These are phyloP conservation scores for Fraxinus ornus DNA, from an alignment of 305 asterid species.

Conservation along the genomic window DNA sequence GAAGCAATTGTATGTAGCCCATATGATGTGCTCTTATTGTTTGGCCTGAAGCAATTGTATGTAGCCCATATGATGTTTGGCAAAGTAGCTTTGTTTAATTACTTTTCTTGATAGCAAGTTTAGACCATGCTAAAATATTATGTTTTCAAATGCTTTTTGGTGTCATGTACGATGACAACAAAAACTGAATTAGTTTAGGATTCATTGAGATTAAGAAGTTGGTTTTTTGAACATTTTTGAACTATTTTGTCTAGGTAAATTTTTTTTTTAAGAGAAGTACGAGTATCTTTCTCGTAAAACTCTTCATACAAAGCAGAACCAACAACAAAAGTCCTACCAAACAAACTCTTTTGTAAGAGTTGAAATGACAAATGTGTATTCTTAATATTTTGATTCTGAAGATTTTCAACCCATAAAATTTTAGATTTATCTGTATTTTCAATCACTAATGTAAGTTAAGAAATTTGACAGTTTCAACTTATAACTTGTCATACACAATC, in stretches of 20 bases:
- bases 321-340: too few relatives aligned
- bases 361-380: not conserved
- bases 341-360: not conserved
- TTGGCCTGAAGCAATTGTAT: too few relatives aligned
- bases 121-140: not conserved
- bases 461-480: not conserved
- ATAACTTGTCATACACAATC: not conserved
- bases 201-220: not conserved
- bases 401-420: not conserved
- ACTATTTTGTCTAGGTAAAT: too few relatives aligned
- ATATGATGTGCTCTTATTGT: too few relatives aligned
- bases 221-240: not conserved
- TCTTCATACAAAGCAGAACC: not conserved
- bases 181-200: too few relatives aligned
- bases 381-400: not conserved
- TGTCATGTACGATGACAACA: not conserved
- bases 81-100: not conserved
- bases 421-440: not conserved
- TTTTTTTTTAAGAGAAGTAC: too few relatives aligned
- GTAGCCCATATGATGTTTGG: not conserved
- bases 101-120: not conserved
- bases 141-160: too few relatives aligned
- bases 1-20: too few relatives aligned
- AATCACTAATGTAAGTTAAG: not conserved
- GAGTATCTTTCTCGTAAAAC: not conserved